phyloP scores from a whole-genome alignment of 2,329 filamentous ascomycete genomes.

The Ophiosphaerella korrae region DNA sequence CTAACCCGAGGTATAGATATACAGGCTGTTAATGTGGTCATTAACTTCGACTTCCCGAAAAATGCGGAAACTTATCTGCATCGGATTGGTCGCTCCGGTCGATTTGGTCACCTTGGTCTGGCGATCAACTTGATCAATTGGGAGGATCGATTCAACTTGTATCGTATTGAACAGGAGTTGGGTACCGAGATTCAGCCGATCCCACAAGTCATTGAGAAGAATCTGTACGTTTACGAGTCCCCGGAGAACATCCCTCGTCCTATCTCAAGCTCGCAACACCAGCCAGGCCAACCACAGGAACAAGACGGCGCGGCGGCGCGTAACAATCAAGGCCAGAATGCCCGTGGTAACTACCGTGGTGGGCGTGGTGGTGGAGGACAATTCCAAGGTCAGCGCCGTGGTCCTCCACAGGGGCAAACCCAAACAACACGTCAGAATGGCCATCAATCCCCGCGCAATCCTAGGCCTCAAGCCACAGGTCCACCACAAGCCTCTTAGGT shows the following conservation, averaged over 20 bases:
- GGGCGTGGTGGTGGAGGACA: constrained; percentile 44
- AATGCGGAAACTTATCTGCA: constrained; percentile 99
- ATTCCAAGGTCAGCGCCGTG: constrained; percentile 38
- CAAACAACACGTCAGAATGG: constrained; percentile 44
- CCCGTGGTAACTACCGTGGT: constrained; percentile 37
- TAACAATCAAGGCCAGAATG: constrained; percentile 30
- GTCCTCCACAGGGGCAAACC: constrained; percentile 25
- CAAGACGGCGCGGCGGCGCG: constrained; percentile 30
- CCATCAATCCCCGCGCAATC: constrained; percentile 41
- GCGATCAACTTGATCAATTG: constrained; percentile 99
- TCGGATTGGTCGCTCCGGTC: constrained; percentile 95
- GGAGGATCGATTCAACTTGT: constrained; percentile 98
- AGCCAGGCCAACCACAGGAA: constrained; percentile 34
- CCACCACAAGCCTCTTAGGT: constrained; percentile 34
- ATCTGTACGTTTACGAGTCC: constrained; percentile 95
- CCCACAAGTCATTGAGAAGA: constrained; percentile 92
- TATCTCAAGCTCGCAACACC: constrained; percentile 59
- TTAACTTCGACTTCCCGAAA: constrained; percentile 99
- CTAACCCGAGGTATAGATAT: constrained; percentile 99
- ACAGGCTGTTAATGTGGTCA: constrained; percentile 98
- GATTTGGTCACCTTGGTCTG: constrained; percentile 94
- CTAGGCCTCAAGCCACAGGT: constrained; percentile 38
- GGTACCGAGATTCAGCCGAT: constrained; percentile 99
- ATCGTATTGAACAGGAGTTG: constrained; percentile 96
- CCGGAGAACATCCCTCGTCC: constrained; percentile 94